Conservation (phyloP, 2,329 filamentous ascomycete genomes). For the Trichophyton verrucosum region DNA sequence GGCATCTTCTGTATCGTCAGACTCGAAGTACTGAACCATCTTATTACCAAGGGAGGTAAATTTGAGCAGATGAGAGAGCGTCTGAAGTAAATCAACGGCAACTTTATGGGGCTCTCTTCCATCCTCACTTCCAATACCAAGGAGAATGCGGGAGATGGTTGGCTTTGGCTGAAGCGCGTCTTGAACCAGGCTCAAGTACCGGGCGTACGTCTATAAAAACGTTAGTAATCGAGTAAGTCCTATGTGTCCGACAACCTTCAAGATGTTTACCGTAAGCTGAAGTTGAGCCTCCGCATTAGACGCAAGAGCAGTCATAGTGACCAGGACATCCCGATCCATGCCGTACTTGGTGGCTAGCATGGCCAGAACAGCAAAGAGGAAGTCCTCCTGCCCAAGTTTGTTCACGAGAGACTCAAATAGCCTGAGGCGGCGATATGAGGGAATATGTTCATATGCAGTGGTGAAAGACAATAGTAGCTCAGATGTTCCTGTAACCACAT, state of each 20-base stretch:
- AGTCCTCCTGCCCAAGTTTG: conserved; percentile 74
- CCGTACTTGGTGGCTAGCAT: conserved; percentile 88
- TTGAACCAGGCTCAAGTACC: conserved; percentile 59
- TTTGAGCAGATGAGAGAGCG: conserved; percentile 29
- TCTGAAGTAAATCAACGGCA: conserved; percentile 31
- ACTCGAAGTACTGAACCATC: conserved; percentile 26
- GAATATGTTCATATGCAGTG: conserved; percentile 91
- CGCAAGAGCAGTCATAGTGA: conserved; percentile 64
- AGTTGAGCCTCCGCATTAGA: conserved; percentile 58
- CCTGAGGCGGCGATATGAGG: conserved; percentile 66
- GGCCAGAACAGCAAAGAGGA: conserved; percentile 72
- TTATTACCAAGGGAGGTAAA: conserved; percentile 31
- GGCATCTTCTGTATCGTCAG: conserved; percentile 41
- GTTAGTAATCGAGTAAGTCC: conserved; percentile 7
- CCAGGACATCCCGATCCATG: conserved; percentile 57
- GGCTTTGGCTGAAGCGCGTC: conserved; percentile 69
- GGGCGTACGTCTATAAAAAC: conserved; percentile 52
- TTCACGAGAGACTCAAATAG: conserved; percentile 76
- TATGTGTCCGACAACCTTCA: not conserved
- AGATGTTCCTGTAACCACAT: conserved; percentile 67
- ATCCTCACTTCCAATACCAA: conserved; percentile 45
- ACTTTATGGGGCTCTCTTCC: conserved; percentile 37
- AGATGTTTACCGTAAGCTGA: conserved; percentile 46
- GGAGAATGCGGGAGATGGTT: conserved; percentile 56
- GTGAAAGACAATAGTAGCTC: conserved; percentile 93